phyloP scores from a whole-genome alignment of 148 eudicot genomes.

The Cornus suecica region DNA sequence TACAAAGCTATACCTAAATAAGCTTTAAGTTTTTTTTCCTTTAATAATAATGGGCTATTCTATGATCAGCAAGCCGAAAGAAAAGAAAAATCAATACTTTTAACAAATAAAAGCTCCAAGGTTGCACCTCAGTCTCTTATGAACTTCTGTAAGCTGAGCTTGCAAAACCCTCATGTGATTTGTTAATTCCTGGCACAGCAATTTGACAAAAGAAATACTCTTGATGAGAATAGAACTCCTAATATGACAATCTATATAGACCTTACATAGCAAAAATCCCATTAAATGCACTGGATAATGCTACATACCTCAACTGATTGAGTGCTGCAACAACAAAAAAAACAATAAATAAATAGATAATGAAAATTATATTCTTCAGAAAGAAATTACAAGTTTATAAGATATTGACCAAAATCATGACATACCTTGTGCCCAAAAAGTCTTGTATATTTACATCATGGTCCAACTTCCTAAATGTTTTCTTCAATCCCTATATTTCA shows the following conservation, averaged over 20 bases:
- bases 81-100: conserved; percentile 7
- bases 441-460: conserved; percentile 61
- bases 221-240: conserved; percentile 15
- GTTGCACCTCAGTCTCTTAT: conserved; percentile 41
- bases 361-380: background rate
- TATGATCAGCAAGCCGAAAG: background rate
- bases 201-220: conserved; percentile 14
- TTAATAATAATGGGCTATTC: too few relatives aligned
- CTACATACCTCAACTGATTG: conserved; percentile 50
- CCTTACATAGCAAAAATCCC: too few relatives aligned
- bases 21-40: too few relatives aligned
- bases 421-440: conserved; percentile 44
- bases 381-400: background rate
- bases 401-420: conserved; percentile 5
- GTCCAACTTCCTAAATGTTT: conserved; percentile 52
- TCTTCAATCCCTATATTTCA: conserved; percentile 61
- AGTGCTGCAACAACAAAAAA: conserved; percentile 28
- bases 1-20: background rate
- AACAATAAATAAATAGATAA: too few relatives aligned
- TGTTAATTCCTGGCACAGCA: conserved; percentile 35
- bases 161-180: conserved; percentile 36
- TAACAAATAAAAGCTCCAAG: conserved; percentile 2
- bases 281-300: background rate
- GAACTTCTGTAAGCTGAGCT: conserved; percentile 39
- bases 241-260: conserved; percentile 19